Percentiles rank a stretch among this genome's conserved stretches.
Evolutionary conservation across 768 basidiomycete species (phyloP).

Genomic region (Leccinum incarnatum): DNA sequence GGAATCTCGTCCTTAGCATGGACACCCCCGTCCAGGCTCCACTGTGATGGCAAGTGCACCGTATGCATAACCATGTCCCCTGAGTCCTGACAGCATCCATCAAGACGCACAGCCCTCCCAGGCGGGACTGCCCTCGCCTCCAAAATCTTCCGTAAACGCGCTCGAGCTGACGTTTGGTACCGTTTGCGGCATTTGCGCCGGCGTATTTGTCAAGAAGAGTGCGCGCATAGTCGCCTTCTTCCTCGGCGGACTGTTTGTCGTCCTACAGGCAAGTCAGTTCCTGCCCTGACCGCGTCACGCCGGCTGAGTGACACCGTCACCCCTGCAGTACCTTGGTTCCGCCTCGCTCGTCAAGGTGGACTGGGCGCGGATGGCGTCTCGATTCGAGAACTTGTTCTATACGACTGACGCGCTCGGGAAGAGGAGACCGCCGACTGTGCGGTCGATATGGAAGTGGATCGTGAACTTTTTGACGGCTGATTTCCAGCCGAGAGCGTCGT

Average conservation of each 20-base stretch:
- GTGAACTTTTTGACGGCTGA: slow-evolving; percentile 87
- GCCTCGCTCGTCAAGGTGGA: slow-evolving; percentile 72
- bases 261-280: slow-evolving; percentile 69
- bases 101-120: slow-evolving; percentile 11
- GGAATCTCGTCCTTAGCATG: slow-evolving; percentile 39
- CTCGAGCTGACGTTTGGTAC: slow-evolving; percentile 89
- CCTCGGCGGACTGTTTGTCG: slow-evolving; percentile 86
- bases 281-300: background rate
- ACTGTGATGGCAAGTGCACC: slow-evolving; percentile 52
- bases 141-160: slow-evolving; percentile 69
- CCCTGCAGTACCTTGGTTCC: slow-evolving; percentile 80
- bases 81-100: slow-evolving; percentile 4
- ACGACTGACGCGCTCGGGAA: slow-evolving; percentile 54
- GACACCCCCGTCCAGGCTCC: slow-evolving; percentile 30
- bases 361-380: slow-evolving; percentile 63
- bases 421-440: slow-evolving; percentile 59
- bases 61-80: background rate
- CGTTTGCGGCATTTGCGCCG: slow-evolving; percentile 83
- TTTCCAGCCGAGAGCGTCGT: slow-evolving; percentile 88
- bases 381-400: slow-evolving; percentile 75
- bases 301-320: background rate
- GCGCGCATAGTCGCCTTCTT: slow-evolving; percentile 77
- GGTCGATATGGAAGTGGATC: slow-evolving; percentile 62
- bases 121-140: slow-evolving; percentile 41
- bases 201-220: slow-evolving; percentile 96